Evolutionary conservation across 306 rosid genomes (phyloP), one percentile per base, ranked within the genome.

Genomic region (Cyamopsis tetragonoloba): DNA sequence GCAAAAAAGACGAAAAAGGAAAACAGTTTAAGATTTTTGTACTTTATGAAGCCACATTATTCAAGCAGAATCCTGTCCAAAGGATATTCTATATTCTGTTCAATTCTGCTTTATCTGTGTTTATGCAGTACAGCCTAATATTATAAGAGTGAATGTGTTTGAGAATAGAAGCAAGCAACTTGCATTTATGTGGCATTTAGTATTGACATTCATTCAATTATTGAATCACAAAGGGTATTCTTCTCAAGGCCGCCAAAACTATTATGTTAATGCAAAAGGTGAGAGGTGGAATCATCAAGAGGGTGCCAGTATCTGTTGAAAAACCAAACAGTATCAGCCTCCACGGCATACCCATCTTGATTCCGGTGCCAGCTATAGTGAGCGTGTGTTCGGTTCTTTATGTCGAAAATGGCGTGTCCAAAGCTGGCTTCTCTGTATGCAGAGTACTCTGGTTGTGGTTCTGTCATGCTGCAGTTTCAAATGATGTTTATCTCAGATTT

Each of bases 371-470:
- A 93, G 23, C 85, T 34, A 67, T 78, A 89, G 81, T 77, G 57
- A 22, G 96, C 97, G 73, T 89, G 98, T 2, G 97, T 93, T 72
- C 88, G 43, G 69, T 93, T 93, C 86, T 83, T 85, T 53, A 89
- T 79, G 66, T 80, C 87, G 13, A 93, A 86, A 13, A 85, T 80
- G 57, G 84, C 98, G 18, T 93, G 97, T 19, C 98, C 97, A 13
- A 83, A 93, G 74, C 98, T 93, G 17, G 96, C 93, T 46, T 92
- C 96, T 18, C 93, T 64, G 60, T 47, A 84, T 5, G 96, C 96
- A 0, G 96, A 92, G 82, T 92, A 92, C 2, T 60, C 50, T 5
- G 98, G 93, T 41, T 87, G 93, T 34, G 98, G 96, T 62, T 86
- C 83, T 39, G 89, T 79, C 96, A 92, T 86, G 71, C 96, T 86